Evolutionary conservation across 2,329 filamentous ascomycete species (phyloP).

Genomic region (Boeremia lycopersici): DNA sequence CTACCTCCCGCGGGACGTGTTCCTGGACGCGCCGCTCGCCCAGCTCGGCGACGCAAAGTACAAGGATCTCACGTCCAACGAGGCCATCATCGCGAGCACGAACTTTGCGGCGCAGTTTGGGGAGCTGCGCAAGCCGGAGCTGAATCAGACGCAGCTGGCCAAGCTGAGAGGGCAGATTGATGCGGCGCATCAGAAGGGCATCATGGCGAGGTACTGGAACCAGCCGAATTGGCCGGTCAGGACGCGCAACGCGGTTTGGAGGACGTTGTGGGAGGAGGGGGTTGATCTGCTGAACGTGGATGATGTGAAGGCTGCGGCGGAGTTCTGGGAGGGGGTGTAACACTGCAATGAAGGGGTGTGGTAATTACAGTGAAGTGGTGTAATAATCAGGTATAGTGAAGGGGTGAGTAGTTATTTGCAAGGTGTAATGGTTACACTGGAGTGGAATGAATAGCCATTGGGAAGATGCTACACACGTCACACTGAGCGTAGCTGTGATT

Average conservation of each 20-base stretch:
- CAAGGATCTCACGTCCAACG: conserved; percentile 53
- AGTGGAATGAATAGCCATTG: too few species aligned
- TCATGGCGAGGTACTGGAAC: conserved; percentile 67
- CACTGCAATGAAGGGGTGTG: too few species aligned
- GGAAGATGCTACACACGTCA: too few species aligned
- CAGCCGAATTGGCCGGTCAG: conserved; percentile 62
- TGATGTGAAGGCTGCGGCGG: conserved; percentile 60
- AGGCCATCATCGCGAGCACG: conserved; percentile 62
- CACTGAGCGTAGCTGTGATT: too few species aligned
- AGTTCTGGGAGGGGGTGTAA: conserved; percentile 45
- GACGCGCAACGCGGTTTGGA: conserved; percentile 59
- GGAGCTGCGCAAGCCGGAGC: conserved; percentile 41
- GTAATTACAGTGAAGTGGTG: too few species aligned
- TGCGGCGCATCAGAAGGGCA: conserved; percentile 61
- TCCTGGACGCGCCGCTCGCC: conserved; percentile 64
- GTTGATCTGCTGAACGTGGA: conserved; percentile 69
- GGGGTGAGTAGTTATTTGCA: too few species aligned
- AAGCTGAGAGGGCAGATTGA: conserved; percentile 59
- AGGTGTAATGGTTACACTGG: too few species aligned
- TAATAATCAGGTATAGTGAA: too few species aligned
- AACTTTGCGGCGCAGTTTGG: conserved; percentile 54
- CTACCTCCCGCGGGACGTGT: conserved; percentile 53
- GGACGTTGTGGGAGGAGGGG: conserved; percentile 61
- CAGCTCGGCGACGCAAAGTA: conserved; percentile 50
- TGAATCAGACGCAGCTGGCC: conserved; percentile 58